Percentiles rank a stretch among this genome's conserved stretches.
Conservation (phyloP, 2,329 filamentous ascomycete genomes). For the Orbilia ellipsospora region DNA sequence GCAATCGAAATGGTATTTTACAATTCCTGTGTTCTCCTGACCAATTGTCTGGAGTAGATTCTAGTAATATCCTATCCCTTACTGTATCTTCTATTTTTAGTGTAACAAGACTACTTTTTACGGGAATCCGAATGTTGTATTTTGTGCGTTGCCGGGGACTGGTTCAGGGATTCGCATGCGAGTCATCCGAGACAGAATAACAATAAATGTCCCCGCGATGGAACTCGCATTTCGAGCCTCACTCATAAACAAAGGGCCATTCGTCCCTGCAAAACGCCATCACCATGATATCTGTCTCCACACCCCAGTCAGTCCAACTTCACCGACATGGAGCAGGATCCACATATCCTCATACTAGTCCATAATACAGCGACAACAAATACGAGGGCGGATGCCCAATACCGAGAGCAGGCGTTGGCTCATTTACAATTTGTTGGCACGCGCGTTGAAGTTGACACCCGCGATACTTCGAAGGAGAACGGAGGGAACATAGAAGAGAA, state of each 20-base stretch:
- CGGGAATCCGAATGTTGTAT: neutral
- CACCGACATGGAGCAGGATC: slow-evolving; percentile 40
- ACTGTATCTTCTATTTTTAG: too few relatives aligned
- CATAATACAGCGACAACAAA: slow-evolving; percentile 44
- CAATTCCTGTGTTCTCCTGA: too few relatives aligned
- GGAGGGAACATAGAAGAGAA: neutral
- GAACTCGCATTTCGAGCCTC: neutral
- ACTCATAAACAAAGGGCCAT: neutral
- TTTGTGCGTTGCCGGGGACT: slow-evolving; percentile 14
- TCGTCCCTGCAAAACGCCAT: neutral
- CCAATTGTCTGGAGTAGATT: too few relatives aligned
- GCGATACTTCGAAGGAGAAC: neutral
- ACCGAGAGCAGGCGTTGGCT: slow-evolving; percentile 33
- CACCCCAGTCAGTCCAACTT: slow-evolving; percentile 13
- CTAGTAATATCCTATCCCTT: too few relatives aligned
- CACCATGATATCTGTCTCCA: slow-evolving; percentile 20
- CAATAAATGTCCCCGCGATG: neutral
- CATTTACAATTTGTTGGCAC: slow-evolving; percentile 20
- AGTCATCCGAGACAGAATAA: slow-evolving; percentile 26
- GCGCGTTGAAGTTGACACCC: slow-evolving; percentile 5
- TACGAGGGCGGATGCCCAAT: slow-evolving; percentile 29
- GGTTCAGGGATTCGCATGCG: slow-evolving; percentile 14
- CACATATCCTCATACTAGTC: slow-evolving; percentile 32
- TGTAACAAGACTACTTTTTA: too few relatives aligned
- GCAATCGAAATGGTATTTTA: too few relatives aligned